Evolutionary conservation across 345 rosid genomes (phyloP).

Genomic region (Salix purpurea): DNA sequence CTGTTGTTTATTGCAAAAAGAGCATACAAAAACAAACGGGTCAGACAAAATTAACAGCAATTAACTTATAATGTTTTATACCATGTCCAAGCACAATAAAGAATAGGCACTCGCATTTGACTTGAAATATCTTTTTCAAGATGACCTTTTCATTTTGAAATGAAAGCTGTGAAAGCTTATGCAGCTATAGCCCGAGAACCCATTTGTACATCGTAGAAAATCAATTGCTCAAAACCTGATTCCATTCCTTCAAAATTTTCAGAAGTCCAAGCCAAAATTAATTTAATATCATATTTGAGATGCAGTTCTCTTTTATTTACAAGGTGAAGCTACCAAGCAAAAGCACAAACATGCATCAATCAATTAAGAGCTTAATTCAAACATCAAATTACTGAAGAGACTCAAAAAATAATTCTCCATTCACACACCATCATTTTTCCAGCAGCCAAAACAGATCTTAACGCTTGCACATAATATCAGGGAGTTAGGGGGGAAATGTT

Average conservation of each 20-base stretch:
- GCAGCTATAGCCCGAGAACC: background rate
- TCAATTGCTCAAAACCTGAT: background rate
- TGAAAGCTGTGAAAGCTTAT: background rate
- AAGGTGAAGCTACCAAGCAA: background rate
- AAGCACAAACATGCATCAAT: background rate
- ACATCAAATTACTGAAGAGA: background rate
- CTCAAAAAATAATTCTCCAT: background rate
- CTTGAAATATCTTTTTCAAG: too few species aligned
- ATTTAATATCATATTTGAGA: background rate
- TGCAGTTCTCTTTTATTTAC: background rate
- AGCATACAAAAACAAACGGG: background rate
- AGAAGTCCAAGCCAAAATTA: background rate
- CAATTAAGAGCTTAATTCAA: background rate
- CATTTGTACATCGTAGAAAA: background rate
- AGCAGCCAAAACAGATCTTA: background rate
- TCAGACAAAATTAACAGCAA: background rate
- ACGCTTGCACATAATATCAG: background rate
- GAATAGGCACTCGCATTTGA: background rate
- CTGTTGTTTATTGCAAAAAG: slow-evolving; percentile 27
- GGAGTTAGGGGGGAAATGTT: background rate
- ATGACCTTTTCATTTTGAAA: too few species aligned
- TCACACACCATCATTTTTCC: background rate
- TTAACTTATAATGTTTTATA: background rate
- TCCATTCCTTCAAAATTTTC: background rate
- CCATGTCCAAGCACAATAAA: background rate